Evolutionary conservation across 1,284 basidiomycete species (phyloP).

Genomic region (Austroboletus olivaceoglutinosus): DNA sequence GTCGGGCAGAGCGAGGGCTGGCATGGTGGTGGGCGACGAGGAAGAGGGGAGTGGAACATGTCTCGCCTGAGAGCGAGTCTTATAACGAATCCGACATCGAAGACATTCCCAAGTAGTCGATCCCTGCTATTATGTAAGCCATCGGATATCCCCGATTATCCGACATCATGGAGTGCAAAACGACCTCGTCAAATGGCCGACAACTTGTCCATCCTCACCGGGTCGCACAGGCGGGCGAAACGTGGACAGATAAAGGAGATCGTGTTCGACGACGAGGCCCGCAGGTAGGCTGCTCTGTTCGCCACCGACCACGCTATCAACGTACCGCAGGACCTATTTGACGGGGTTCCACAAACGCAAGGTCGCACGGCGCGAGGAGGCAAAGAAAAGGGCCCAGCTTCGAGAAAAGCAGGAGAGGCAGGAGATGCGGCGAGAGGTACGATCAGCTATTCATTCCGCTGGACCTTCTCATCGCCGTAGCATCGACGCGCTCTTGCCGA

Average conservation of each 20-base stretch:
- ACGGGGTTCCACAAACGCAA: constrained; percentile 89
- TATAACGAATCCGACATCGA: constrained; percentile 32
- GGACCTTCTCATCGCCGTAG: constrained; percentile 39
- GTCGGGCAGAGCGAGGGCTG: constrained; percentile 26
- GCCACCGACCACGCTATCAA: constrained; percentile 3
- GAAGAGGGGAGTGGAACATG: constrained; percentile 29
- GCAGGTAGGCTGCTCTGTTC: constrained; percentile 46
- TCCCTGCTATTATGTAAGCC: constrained; percentile 31
- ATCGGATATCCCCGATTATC: constrained; percentile 22
- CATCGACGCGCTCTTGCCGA: constrained; percentile 69
- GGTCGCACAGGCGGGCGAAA: constrained; percentile 54
- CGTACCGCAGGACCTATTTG: constrained; percentile 63
- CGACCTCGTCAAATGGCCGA: too few species aligned
- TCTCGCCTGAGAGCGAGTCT: constrained; percentile 38
- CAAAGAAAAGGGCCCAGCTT: constrained; percentile 63
- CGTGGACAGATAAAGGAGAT: constrained; percentile 64
- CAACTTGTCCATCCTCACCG: constrained; percentile 60
- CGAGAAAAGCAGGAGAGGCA: constrained; percentile 66
- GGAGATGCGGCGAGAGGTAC: constrained; percentile 68
- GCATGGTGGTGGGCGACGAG: constrained; percentile 20
- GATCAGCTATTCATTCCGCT: constrained; percentile 19
- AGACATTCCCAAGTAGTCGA: constrained; percentile 34
- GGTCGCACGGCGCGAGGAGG: constrained; percentile 67
- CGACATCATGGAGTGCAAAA: too few species aligned
- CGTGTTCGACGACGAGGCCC: constrained; percentile 73